Conservation (phyloP, 2,329 filamentous ascomycete genomes). For the Arthroderma uncinatum region DNA sequence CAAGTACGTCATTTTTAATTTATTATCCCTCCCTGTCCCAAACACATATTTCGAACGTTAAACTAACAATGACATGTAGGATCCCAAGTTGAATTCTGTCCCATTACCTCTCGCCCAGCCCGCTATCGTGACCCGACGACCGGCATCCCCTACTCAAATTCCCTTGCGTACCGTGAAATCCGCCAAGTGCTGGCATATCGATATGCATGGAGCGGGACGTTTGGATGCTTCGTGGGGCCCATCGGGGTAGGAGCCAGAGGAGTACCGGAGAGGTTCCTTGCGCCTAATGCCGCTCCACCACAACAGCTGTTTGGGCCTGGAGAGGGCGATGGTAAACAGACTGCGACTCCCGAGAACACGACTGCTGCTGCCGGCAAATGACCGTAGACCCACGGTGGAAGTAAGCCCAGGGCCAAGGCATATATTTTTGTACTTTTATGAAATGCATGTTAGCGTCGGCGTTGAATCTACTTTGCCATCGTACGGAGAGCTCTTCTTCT, state of each 20-base stretch:
- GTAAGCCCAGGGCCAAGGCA: neutral
- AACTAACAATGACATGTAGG: slow-evolving; percentile 21
- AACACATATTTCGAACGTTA: slow-evolving; percentile 1
- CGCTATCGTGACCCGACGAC: slow-evolving; percentile 78
- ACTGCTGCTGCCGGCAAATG: neutral
- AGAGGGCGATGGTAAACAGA: neutral
- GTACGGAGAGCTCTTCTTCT: too few species aligned
- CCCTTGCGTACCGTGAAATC: slow-evolving; percentile 66
- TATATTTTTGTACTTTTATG: neutral
- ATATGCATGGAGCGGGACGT: slow-evolving; percentile 68
- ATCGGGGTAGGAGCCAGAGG: slow-evolving; percentile 51
- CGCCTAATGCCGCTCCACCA: slow-evolving; percentile 19
- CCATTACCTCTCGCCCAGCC: slow-evolving; percentile 71
- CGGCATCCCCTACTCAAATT: slow-evolving; percentile 67
- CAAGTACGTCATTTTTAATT: slow-evolving; percentile 30
- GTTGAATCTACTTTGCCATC: neutral
- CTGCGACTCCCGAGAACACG: neutral
- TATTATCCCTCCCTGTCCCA: neutral
- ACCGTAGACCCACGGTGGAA: neutral
- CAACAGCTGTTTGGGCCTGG: slow-evolving; percentile 6
- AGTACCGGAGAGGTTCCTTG: slow-evolving; percentile 65
- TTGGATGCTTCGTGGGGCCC: slow-evolving; percentile 74
- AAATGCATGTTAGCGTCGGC: slow-evolving; percentile 2
- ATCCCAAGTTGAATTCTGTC: slow-evolving; percentile 50
- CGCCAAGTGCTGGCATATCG: slow-evolving; percentile 60